Evolutionary conservation across 306 rosid genomes (phyloP), one percentile per base, ranked within the genome.

Genomic region (Glycine soja): DNA sequence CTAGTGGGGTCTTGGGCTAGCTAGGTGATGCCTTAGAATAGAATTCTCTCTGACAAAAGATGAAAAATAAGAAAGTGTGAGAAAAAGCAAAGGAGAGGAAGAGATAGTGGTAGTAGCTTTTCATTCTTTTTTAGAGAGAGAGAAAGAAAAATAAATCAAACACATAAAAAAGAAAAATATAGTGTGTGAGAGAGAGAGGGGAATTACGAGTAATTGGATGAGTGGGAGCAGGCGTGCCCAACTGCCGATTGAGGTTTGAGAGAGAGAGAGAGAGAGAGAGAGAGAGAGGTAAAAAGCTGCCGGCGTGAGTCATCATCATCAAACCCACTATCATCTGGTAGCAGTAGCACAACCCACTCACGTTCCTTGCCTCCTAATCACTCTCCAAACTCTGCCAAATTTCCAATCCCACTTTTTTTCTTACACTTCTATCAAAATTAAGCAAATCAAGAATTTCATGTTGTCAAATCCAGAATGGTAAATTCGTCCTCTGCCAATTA

Each of bases 181-280:
- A 24, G 30, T 0, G 30, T 0, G 30, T 0, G 30, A 0, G 81
- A 65, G 82, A 47, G 12, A 46, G 42, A 54, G 0, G 50, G 64
- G 30, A 24, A 24, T 24, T 24, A 24, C 1, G 30, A 24, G 30
- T 24, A 24, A 19, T 7, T 10, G 75, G 83, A 86, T 80, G 88
- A 89, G 97, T 91, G 95, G 97, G 87, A 86, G 92, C 90, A 91
- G 93, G 97, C 92, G 93, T 92, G 97, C 90, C 91, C 70, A 80
- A 76, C 86, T 90, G 95, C 89, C 97, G 83, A 87, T 54, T 86
- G 90, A 82, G 87, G 58, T 81, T 76, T 61, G 85, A 83, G 85
- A 76, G n/a, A n/a, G n/a, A n/a, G n/a, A n/a, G n/a, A n/a, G n/a
- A n/a, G n/a, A n/a, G n/a, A n/a, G n/a, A n/a, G n/a, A n/a, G n/a